These are phyloP conservation scores for Chlamydomonas schloesseri DNA, from an alignment of 139 green algal genomes.

Conservation along the genomic window DNA sequence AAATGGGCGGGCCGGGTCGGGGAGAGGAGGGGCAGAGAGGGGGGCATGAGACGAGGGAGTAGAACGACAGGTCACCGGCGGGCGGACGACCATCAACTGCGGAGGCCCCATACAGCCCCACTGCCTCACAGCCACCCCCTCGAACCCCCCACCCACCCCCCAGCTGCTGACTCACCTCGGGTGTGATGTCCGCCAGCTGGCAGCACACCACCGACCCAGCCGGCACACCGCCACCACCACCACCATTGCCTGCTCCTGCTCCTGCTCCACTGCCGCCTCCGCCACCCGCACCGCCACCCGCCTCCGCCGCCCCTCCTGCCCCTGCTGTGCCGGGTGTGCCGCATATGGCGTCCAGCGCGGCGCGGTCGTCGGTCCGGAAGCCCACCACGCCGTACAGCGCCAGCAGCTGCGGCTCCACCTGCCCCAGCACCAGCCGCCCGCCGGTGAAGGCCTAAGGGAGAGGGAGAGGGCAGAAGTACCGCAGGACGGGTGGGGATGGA, in stretches of 20 bases:
- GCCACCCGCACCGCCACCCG: too few species aligned
- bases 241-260: too few species aligned
- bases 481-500: neutral
- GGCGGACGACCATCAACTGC: too few species aligned
- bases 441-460: constrained; percentile 5
- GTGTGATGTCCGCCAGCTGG: constrained; percentile 43
- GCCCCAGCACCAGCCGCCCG: neutral
- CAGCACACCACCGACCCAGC: constrained; percentile 4
- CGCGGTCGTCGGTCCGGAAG: neutral
- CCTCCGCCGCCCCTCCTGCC: too few species aligned
- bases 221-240: too few species aligned
- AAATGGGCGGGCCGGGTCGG: too few species aligned
- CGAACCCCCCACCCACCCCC: neutral
- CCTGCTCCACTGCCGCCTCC: too few species aligned
- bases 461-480: neutral
- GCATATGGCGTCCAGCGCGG: neutral
- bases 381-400: neutral
- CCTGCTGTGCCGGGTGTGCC: too few species aligned
- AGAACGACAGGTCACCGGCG: too few species aligned
- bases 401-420: neutral
- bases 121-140: neutral
- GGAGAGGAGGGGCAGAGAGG: neutral
- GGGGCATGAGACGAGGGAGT: too few species aligned
- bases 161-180: constrained; percentile 4
- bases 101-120: too few species aligned